Evolutionary conservation across 140 eudicot genomes (phyloP).

Genomic region (Flaveria floridana): DNA sequence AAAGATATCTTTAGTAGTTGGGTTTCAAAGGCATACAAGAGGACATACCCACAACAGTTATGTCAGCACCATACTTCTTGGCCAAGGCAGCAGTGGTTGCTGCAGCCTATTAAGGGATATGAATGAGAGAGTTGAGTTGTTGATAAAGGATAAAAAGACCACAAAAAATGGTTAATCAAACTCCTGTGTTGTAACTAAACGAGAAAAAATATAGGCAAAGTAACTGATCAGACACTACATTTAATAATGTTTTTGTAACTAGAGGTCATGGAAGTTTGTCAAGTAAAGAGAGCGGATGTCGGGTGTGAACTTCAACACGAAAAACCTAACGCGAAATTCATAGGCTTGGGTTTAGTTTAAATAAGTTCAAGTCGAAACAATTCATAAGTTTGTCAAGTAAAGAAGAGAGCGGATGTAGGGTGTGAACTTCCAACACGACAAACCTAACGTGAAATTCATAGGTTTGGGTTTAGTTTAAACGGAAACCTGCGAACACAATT

Average conservation of each 20-base stretch:
- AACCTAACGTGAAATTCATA: not conserved
- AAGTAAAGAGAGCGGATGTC: not conserved
- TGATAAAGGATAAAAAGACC: not conserved
- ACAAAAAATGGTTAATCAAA: not conserved
- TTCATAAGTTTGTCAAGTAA: not conserved
- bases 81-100: conserved; percentile 92
- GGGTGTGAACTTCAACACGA: not conserved
- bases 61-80: conserved; percentile 94
- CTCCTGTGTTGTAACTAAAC: not conserved
- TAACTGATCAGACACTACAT: not conserved
- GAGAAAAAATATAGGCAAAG: not conserved
- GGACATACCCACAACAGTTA: conserved; percentile 85
- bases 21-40: conserved; percentile 5
- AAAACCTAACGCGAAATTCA: not conserved
- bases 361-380: not conserved
- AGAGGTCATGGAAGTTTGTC: not conserved
- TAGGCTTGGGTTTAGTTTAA: not conserved
- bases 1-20: conserved; percentile 12
- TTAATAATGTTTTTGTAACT: not conserved
- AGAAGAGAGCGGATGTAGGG: not conserved
- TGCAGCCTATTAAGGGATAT: conserved; percentile 57
- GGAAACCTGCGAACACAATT: not conserved
- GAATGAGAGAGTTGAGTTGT: not conserved
- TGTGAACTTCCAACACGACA: not conserved
- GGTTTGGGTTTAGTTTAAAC: not conserved